Percentiles rank a stretch among this genome's conserved stretches.
phyloP scores from a whole-genome alignment of 2,329 filamentous ascomycete genomes.

The Zopfia rhizophila region DNA sequence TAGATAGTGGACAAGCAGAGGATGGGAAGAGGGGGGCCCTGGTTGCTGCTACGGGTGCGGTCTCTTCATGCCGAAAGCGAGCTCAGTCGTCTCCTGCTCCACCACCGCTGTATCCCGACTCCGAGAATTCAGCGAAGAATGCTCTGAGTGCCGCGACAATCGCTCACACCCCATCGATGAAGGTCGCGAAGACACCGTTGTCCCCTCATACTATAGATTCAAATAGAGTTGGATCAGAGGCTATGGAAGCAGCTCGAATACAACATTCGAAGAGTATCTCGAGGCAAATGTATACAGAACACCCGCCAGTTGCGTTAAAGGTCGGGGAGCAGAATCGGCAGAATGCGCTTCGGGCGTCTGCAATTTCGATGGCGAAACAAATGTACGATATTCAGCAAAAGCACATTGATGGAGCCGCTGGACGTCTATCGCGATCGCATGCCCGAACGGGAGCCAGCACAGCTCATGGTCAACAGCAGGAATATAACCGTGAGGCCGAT shows the following conservation, averaged over 20 bases:
- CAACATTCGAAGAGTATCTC: slow-evolving; percentile 75
- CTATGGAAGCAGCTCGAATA: slow-evolving; percentile 70
- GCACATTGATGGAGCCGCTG: slow-evolving; percentile 60
- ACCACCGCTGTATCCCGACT: slow-evolving; percentile 63
- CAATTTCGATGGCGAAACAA: slow-evolving; percentile 87
- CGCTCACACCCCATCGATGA: slow-evolving; percentile 64
- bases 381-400: slow-evolving; percentile 81
- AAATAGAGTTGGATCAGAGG: slow-evolving; percentile 57
- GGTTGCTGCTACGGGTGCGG: slow-evolving; percentile 80
- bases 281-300: slow-evolving; percentile 80
- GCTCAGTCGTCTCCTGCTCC: slow-evolving; percentile 68
- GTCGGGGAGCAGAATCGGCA: slow-evolving; percentile 77
- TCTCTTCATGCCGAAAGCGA: slow-evolving; percentile 68
- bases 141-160: slow-evolving; percentile 78
- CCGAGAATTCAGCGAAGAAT: slow-evolving; percentile 70
- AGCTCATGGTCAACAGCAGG: slow-evolving; percentile 38
- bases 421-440: slow-evolving; percentile 51
- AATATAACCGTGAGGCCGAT: slow-evolving; percentile 52
- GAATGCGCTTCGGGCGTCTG: slow-evolving; percentile 81
- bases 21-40: slow-evolving; percentile 73
- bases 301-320: slow-evolving; percentile 77
- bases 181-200: slow-evolving; percentile 28
- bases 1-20: slow-evolving; percentile 59
- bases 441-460: slow-evolving; percentile 50
- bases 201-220: slow-evolving; percentile 28